A percentile compares a stretch with the other conserved stretches of the same genome.
Conservation (phyloP, 352 stramenopile species). For the Phytophthora pinifolia region DNA sequence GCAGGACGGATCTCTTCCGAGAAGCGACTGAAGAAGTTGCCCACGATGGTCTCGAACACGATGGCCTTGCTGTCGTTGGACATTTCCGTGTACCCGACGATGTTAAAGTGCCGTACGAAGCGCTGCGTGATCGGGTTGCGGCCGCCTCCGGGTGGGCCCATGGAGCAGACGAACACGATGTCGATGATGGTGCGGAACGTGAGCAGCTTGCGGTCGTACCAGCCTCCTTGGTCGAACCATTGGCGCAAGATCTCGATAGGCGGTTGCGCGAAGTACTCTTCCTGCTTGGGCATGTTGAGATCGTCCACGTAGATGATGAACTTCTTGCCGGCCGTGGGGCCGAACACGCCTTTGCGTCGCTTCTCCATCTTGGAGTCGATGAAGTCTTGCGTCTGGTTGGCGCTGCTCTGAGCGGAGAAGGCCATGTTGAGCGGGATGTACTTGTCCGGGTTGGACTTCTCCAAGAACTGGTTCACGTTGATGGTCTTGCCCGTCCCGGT, state of each 20-base stretch:
- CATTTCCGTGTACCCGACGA: conserved; percentile 86
- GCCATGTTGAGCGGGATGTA: conserved; percentile 92
- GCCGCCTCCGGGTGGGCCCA: conserved; percentile 79
- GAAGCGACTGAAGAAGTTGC: conserved; percentile 71
- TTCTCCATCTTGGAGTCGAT: conserved; percentile 95
- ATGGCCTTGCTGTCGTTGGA: conserved; percentile 79
- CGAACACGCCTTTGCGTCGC: conserved; percentile 92
- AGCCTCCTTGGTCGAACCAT: conserved; percentile 94
- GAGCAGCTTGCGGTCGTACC: conserved; percentile 94
- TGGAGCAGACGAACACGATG: conserved; percentile 79
- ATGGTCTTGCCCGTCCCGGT: conserved; percentile 96
- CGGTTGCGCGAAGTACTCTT: conserved; percentile 94
- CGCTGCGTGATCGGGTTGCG: conserved; percentile 79
- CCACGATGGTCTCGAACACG: conserved; percentile 83
- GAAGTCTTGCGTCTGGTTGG: conserved; percentile 93
- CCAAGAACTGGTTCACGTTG: conserved; percentile 93
- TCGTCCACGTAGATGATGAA: conserved; percentile 95
- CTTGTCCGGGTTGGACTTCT: conserved; percentile 85
- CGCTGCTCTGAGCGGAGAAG: conserved; percentile 92
- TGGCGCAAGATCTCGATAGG: conserved; percentile 95
- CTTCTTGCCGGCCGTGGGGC: conserved; percentile 89
- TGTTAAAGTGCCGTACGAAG: conserved; percentile 86
- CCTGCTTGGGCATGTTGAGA: conserved; percentile 95
- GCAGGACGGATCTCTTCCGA: conserved; percentile 64
- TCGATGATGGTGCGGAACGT: conserved; percentile 92